Percentiles rank a stretch among this genome's conserved stretches.
phyloP scores from a whole-genome alignment of 805 yeast genomes.

The Candida easanensis region DNA sequence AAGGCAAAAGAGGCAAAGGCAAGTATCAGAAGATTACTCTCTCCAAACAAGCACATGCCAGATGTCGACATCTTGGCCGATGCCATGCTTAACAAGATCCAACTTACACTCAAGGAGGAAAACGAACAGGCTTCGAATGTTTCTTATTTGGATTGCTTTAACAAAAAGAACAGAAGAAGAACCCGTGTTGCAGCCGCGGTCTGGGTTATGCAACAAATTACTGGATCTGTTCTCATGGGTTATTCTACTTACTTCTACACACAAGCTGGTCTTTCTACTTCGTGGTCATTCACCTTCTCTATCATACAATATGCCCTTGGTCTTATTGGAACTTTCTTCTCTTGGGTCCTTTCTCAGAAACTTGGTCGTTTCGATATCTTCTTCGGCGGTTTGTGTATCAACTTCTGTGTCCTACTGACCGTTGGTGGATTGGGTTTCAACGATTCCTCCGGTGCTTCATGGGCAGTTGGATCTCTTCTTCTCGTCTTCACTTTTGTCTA shows the following conservation, averaged over 20 bases:
- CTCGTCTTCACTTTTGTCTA: slow-evolving; percentile 33
- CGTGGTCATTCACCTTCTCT: slow-evolving; percentile 40
- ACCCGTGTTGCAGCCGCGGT: slow-evolving; percentile 36
- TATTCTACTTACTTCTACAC: slow-evolving; percentile 48
- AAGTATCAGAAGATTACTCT: slow-evolving; percentile 26
- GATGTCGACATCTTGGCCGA: slow-evolving; percentile 25
- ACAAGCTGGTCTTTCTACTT: slow-evolving; percentile 44
- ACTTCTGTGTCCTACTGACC: slow-evolving; percentile 19
- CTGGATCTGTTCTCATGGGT: slow-evolving; percentile 45
- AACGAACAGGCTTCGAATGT: slow-evolving; percentile 24
- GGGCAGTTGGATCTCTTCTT: slow-evolving; percentile 32
- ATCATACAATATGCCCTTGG: slow-evolving; percentile 35
- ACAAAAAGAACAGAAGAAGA: slow-evolving; percentile 42
- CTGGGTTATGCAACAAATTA: slow-evolving; percentile 44
- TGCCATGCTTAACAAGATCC: slow-evolving; percentile 33
- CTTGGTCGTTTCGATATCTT: slow-evolving; percentile 31
- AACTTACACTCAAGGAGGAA: slow-evolving; percentile 31
- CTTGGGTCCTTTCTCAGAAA: slow-evolving; percentile 32
- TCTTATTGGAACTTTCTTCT: slow-evolving; percentile 30
- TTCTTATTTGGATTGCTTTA: slow-evolving; percentile 43
- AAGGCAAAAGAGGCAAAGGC: slow-evolving; percentile 32
- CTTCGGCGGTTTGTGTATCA: slow-evolving; percentile 24
- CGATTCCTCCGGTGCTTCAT: slow-evolving; percentile 13
- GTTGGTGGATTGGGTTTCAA: slow-evolving; percentile 29
- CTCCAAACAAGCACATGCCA: slow-evolving; percentile 14